Evolutionary conservation across 176 grass and related monocot species (phyloP).

Genomic region (Pontederia paniculata): DNA sequence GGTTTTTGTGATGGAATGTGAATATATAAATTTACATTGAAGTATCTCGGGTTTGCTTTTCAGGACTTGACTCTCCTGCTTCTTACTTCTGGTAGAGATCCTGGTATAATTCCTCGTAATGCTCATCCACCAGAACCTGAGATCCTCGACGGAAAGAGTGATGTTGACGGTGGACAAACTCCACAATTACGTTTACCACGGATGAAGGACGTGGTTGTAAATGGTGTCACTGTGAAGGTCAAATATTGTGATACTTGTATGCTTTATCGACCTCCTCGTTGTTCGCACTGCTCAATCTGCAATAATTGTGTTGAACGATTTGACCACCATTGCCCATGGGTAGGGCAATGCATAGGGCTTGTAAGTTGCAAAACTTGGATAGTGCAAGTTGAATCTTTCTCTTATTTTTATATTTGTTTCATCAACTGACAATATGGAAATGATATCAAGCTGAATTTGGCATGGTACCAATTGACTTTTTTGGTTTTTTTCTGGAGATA

Average conservation of each 20-base stretch:
- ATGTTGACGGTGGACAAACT: constrained; percentile 43
- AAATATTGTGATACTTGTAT: constrained; percentile 97
- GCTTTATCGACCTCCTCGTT: constrained; percentile 84
- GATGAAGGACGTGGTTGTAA: constrained; percentile 65
- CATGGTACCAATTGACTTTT: too few relatives aligned
- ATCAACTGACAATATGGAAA: too few relatives aligned
- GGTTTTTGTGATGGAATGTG: too few relatives aligned
- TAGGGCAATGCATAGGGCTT: constrained; percentile 86
- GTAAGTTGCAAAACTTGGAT: constrained; percentile 32
- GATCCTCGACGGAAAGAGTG: constrained; percentile 35
- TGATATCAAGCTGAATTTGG: too few relatives aligned
- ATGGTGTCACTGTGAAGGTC: constrained; percentile 64
- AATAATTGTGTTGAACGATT: constrained; percentile 95
- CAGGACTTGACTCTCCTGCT: constrained; percentile 85
- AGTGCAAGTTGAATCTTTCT: neutral
- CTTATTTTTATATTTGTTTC: neutral
- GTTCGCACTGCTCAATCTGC: constrained; percentile 88
- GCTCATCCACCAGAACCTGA: constrained; percentile 77
- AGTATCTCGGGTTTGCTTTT: constrained; percentile 7
- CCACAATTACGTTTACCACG: constrained; percentile 66
- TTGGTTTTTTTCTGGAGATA: too few relatives aligned
- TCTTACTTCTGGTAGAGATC: constrained; percentile 85
- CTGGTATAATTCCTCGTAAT: constrained; percentile 84
- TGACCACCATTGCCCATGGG: constrained; percentile 96
- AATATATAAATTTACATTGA: too few relatives aligned